Evolutionary conservation across 495 filamentous ascomycete species (phyloP).

Genomic region (Neohortaea acidophila): DNA sequence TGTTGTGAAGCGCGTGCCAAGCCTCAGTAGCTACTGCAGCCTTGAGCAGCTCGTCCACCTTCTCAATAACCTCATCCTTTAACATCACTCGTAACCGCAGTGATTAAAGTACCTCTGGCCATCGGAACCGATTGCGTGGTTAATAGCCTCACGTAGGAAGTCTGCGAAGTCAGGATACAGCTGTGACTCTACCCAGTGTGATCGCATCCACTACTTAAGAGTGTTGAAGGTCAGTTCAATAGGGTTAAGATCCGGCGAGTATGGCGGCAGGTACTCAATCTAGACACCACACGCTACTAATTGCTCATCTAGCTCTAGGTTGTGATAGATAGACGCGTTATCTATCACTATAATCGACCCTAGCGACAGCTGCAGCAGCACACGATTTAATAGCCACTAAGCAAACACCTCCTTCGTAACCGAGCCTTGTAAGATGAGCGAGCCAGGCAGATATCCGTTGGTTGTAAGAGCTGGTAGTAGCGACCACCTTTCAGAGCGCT

Average conservation of each 20-base stretch:
- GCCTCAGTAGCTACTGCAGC: not conserved
- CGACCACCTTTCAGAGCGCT: no score
- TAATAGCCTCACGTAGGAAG: not conserved
- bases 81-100: not conserved
- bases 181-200: not conserved
- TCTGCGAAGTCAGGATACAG: slow-evolving; percentile 1
- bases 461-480: slow-evolving; percentile 3
- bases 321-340: slow-evolving; percentile 1
- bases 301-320: not conserved
- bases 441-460: slow-evolving; percentile 5
- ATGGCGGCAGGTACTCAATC: slow-evolving; percentile 4
- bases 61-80: not conserved
- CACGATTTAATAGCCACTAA: slow-evolving; percentile 1
- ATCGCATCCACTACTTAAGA: not conserved
- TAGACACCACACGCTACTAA: not conserved
- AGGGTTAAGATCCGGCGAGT: slow-evolving; percentile 7
- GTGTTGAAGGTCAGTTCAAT: slow-evolving; percentile 1
- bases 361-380: slow-evolving; percentile 1
- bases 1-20: not conserved
- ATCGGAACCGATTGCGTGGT: not conserved
- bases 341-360: slow-evolving; percentile 2
- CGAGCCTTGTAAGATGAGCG: slow-evolving; percentile 2
- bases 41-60: not conserved
- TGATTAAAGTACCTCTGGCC: not conserved
- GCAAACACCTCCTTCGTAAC: slow-evolving; percentile 4